Conservation (phyloP, 139 green algal genomes). For the Chlamydomonas sp. region DNA sequence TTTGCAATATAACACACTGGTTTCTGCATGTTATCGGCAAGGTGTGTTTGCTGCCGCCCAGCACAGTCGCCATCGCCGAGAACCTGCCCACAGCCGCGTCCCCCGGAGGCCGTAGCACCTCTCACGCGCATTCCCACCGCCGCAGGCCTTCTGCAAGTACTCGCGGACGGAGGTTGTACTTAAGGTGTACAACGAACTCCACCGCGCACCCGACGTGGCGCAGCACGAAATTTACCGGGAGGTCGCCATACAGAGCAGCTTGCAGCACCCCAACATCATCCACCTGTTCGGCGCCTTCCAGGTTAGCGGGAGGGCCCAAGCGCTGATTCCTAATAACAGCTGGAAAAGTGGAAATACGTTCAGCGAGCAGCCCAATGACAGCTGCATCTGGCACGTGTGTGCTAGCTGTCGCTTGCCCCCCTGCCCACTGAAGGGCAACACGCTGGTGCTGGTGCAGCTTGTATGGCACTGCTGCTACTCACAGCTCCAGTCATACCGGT, state of each 20-base stretch:
- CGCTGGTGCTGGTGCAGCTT: background rate
- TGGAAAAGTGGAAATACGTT: too few relatives aligned
- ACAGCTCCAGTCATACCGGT: background rate
- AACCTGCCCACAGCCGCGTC: background rate
- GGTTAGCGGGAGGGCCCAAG: background rate
- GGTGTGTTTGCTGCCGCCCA: too few relatives aligned
- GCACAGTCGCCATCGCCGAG: too few relatives aligned
- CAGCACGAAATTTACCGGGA: conserved; percentile 54
- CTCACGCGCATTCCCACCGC: background rate
- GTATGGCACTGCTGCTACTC: background rate
- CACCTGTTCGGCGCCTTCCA: conserved; percentile 49
- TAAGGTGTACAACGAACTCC: conserved; percentile 40
- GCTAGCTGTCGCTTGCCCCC: background rate
- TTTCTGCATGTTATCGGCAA: too few relatives aligned
- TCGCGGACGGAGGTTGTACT: conserved; percentile 33
- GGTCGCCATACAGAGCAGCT: conserved; percentile 46
- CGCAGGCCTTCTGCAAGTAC: conserved; percentile 18
- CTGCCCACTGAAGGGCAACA: background rate
- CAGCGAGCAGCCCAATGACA: too few relatives aligned
- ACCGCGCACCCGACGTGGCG: conserved; percentile 27
- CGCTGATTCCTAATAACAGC: background rate
- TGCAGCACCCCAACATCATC: conserved; percentile 56
- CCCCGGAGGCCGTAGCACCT: background rate
- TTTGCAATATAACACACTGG: too few relatives aligned
- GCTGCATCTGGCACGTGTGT: background rate